A percentile compares a stretch with the other conserved stretches of the same genome.
These are phyloP conservation scores for Ambrosia hybrid DNA, from an alignment of 140 eudicot genomes.

Conservation along the genomic window DNA sequence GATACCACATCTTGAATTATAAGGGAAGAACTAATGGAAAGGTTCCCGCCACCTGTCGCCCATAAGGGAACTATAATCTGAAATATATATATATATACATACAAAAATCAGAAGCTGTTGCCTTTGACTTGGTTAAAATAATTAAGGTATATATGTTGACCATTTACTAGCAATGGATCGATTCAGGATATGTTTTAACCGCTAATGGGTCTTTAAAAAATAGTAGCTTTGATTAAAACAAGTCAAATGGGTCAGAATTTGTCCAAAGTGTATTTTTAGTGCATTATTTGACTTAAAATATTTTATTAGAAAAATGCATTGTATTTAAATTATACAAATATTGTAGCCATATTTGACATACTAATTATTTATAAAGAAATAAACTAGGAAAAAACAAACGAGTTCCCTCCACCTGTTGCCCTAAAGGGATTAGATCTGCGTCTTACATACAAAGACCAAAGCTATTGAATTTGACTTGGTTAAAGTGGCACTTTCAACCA, in stretches of 20 bases:
- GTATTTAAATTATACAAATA: too few species aligned
- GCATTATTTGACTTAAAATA: too few species aligned
- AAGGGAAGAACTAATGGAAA: slow-evolving; percentile 60
- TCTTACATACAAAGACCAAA: too few species aligned
- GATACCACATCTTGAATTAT: slow-evolving; percentile 67
- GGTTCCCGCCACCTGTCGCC: slow-evolving; percentile 73
- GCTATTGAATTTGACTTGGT: too few species aligned
- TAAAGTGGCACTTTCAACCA: too few species aligned
- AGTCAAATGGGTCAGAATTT: background rate
- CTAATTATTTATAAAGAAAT: too few species aligned
- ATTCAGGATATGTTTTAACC: background rate
- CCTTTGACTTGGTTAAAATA: background rate
- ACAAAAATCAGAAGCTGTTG: slow-evolving; percentile 1
- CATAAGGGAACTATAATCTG: slow-evolving; percentile 87
- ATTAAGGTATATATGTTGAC: background rate
- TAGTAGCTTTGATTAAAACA: background rate
- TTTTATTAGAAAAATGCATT: too few species aligned
- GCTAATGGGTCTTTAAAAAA: background rate
- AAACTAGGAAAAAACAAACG: too few species aligned
- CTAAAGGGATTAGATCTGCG: too few species aligned
- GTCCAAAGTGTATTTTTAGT: too few species aligned
- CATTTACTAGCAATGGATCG: background rate
- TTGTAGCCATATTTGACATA: too few species aligned
- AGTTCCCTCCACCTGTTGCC: too few species aligned
- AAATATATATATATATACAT: slow-evolving; percentile 3